These are phyloP conservation scores for Aspergillus piperis DNA, from an alignment of 2,329 filamentous ascomycete species.

Conservation along the genomic window DNA sequence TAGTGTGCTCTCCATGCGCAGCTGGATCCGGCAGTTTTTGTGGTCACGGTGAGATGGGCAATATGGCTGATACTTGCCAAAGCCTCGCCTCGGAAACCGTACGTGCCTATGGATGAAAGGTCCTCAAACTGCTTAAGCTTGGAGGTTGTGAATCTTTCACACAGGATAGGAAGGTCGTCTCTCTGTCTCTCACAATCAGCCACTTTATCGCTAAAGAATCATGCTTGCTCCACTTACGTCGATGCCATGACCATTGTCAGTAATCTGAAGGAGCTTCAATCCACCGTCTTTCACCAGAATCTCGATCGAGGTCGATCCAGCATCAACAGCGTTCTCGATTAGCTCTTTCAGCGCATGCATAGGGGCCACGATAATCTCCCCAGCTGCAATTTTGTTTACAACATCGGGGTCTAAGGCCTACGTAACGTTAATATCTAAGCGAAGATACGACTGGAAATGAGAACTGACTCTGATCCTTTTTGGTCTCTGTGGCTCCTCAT, in stretches of 20 bases:
- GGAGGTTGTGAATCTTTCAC: slow-evolving; percentile 94
- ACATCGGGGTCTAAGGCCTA: slow-evolving; percentile 88
- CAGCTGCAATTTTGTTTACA: slow-evolving; percentile 97
- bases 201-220: neutral
- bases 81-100: slow-evolving; percentile 96
- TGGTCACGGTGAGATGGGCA: slow-evolving; percentile 91
- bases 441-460: neutral
- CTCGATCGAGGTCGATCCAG: slow-evolving; percentile 89
- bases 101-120: slow-evolving; percentile 83
- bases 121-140: slow-evolving; percentile 95
- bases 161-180: slow-evolving; percentile 88
- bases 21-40: slow-evolving; percentile 82
- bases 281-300: slow-evolving; percentile 93
- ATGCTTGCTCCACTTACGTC: slow-evolving; percentile 60
- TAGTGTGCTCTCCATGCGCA: slow-evolving; percentile 92
- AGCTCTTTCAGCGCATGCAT: slow-evolving; percentile 95
- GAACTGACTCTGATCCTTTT: slow-evolving; percentile 49
- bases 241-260: slow-evolving; percentile 95
- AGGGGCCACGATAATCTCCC: slow-evolving; percentile 96
- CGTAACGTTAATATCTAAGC: slow-evolving; percentile 16
- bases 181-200: slow-evolving; percentile 56
- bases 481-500: slow-evolving; percentile 42
- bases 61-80: slow-evolving; percentile 98
- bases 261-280: slow-evolving; percentile 92
- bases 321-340: slow-evolving; percentile 95